Conservation (phyloP, 208 protist species). For the Perkinsela sp. region DNA sequence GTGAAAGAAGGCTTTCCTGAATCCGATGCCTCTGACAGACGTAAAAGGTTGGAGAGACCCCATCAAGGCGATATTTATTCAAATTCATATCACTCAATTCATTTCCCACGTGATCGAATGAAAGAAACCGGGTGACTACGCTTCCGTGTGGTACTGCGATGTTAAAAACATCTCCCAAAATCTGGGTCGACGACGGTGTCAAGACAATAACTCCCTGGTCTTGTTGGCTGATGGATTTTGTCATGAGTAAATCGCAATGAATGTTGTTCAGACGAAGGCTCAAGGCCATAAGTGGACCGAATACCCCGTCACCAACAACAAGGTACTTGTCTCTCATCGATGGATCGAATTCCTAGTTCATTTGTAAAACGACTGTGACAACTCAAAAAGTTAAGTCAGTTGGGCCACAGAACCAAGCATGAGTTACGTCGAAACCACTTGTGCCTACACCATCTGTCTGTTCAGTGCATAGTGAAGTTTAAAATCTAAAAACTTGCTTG, state of each 20-base stretch:
- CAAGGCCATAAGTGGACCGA: constrained; percentile 66
- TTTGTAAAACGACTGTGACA: constrained; percentile 13
- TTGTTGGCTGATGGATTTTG: constrained; percentile 18
- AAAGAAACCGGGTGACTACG: constrained; percentile 47
- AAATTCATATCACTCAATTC: constrained; percentile 67
- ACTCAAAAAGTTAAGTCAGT: no score
- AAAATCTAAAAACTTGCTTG: no score
- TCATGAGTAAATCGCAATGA: constrained; percentile 46
- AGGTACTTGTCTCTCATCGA: constrained; percentile 32
- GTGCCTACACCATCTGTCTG: no score
- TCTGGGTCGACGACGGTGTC: constrained; percentile 57
- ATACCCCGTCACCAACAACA: constrained; percentile 55
- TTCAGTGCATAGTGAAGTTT: no score
- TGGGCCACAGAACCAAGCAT: no score
- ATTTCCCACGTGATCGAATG: constrained; percentile 65
- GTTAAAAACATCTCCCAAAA: constrained; percentile 61
- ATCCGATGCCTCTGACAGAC: constrained; percentile 58
- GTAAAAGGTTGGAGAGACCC: constrained; percentile 71
- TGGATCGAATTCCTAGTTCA: constrained; percentile 14
- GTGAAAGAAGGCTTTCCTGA: constrained; percentile 34
- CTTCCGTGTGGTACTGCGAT: constrained; percentile 57
- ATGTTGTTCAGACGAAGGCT: constrained; percentile 56
- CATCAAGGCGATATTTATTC: constrained; percentile 62
- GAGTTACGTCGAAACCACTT: no score
- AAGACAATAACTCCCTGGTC: constrained; percentile 57